Base-by-base conservation (phyloP, 257 asterid genomes). In the Ocimum tenuiflorum region DNA sequence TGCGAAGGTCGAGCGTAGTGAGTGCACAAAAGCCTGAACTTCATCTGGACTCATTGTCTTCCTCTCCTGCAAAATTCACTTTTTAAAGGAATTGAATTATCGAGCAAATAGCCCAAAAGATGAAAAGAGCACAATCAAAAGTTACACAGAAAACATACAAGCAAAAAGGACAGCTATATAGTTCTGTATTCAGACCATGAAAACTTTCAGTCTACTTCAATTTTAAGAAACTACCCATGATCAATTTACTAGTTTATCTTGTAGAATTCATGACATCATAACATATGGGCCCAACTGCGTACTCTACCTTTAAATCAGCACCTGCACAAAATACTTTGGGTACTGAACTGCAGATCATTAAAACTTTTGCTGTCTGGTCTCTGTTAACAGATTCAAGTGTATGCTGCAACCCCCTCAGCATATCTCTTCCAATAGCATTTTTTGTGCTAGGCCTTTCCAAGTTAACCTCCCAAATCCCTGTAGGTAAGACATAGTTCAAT, bases 271-370 rank as follows among this genome's bases (percentile, higher is more conserved):
- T 19, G 60, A 27, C 22, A 18, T 68, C 68, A 46, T 4, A 29
- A 58, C 24, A 54, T 27, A 31, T 17, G 33, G 64, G 57, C 48
- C 57, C 22, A 38, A 12, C 11, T 12, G 31, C 42, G 46, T 36
- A 52, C 56, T 9, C 14, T 71, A 91, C 98, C 96, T 92, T 92
- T 77, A 92, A 75, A 87, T 92, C 97, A 77, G 98, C 97, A 66
- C 98, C 98, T 73, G 97, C 95, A 69, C 98, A 92, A 53, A 92
- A 92, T 39, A 80, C 89, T 75, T 70, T 82, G 22, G 89, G 91
- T 63, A 89, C 94, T 19, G 83, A 84, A 78, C 97, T 92, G 81
- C 87, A 72, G 67, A 92, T 86, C 88, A 92, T 78, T 81, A 89
- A 67, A 51, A 87, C 89, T 57, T 83, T 87, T 11, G 90, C 83